These are phyloP conservation scores for Kurtzmaniella fragi DNA, from an alignment of 805 yeast genomes.

Conservation along the genomic window DNA sequence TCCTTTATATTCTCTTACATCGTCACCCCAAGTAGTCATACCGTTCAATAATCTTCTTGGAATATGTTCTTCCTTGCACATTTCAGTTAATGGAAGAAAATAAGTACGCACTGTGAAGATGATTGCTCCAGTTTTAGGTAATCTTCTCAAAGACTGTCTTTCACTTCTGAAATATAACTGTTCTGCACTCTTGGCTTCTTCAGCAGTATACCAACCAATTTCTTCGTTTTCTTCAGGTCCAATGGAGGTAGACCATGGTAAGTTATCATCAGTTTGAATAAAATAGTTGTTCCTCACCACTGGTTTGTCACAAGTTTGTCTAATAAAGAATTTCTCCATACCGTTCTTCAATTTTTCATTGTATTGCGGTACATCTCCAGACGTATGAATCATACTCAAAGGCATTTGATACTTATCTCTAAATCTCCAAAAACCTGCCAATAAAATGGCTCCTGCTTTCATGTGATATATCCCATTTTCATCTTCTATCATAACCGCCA, in stretches of 20 bases:
- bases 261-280: constrained; percentile 55
- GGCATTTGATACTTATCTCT: constrained; percentile 55
- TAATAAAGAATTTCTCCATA: constrained; percentile 61
- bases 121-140: constrained; percentile 55
- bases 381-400: constrained; percentile 52
- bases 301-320: constrained; percentile 54
- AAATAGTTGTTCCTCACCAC: constrained; percentile 67
- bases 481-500: constrained; percentile 61
- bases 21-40: constrained; percentile 54
- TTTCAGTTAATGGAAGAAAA: constrained; percentile 48
- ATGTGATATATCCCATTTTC: constrained; percentile 53
- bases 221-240: constrained; percentile 49
- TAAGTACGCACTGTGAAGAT: constrained; percentile 62
- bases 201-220: constrained; percentile 65
- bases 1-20: constrained; percentile 60
- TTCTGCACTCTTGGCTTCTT: constrained; percentile 40
- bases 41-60: constrained; percentile 59
- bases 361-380: constrained; percentile 67
- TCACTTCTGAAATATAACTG: constrained; percentile 57
- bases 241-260: constrained; percentile 63
- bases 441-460: constrained; percentile 56
- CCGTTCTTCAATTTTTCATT: constrained; percentile 52
- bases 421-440: constrained; percentile 70
- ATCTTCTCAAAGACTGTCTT: constrained; percentile 57
- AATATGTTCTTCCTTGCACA: constrained; percentile 55